Evolutionary conservation across 345 rosid genomes (phyloP), one percentile per base, ranked within the genome.

Genomic region (Rhizophora mangle): DNA sequence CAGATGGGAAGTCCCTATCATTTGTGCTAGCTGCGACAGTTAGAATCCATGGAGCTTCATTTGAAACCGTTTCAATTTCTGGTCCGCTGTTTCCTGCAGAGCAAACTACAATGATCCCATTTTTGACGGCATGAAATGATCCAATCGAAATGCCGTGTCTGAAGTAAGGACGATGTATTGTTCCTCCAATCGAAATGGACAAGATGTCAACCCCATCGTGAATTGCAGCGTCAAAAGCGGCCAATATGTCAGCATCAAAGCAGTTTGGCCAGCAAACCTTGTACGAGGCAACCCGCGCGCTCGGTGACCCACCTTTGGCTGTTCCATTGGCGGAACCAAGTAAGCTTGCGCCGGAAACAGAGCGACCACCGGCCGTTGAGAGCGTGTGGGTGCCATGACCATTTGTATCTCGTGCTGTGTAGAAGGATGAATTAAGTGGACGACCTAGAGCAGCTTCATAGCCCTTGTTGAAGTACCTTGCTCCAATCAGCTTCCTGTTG

Each of bases 341-440:
- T 0, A 74, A 56, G 26, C 31, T 74, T 6, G 73, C 78, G 6
- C 52, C 37, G 0, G 72, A 20, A 5, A 74, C 78, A 27, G 63
- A 74, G 6, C 63, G 32, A 11, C 78, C 78, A 0, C 62, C 74
- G 5, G 70, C 70, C 3, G 71, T 75, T 1, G 78, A 65, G 6
- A 75, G 61, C 18, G 74, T 69, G 70, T 75, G 78, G 6, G 73
- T 63, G 13, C 78, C 78, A 65, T 75, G 78, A 1, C 78, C 74
- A 15, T 59, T 20, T 2, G 21, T 22, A 49, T 64, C 74, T 26
- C 70, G 13, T 3, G 70, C 67, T 3, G 70, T 57, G 34, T 64
- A 1, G 29, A 18, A 10, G 37, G 72, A 24, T 8, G 68, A 13
- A n/a, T 64, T 31, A 4, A 51, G 55, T 4, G 31, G 21, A 4